phyloP scores from a whole-genome alignment of 345 rosid species.

The Salix caprea region DNA sequence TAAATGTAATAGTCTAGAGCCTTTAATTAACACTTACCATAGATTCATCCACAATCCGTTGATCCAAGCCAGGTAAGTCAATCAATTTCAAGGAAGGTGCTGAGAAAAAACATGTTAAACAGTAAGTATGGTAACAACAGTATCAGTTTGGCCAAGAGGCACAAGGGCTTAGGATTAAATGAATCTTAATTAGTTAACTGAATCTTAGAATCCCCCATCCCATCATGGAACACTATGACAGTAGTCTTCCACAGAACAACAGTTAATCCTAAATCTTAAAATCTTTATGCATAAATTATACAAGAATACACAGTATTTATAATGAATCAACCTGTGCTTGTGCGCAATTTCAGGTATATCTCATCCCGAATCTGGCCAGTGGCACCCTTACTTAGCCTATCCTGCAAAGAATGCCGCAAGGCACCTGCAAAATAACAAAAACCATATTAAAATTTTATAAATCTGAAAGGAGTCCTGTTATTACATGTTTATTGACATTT shows the following conservation, averaged over 20 bases:
- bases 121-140: neutral
- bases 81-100: constrained; percentile 92
- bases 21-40: constrained; percentile 45
- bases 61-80: constrained; percentile 97
- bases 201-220: neutral
- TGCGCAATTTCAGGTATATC: constrained; percentile 76
- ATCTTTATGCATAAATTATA: neutral
- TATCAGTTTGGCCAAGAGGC: neutral
- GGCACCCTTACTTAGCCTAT: constrained; percentile 79
- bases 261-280: neutral
- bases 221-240: neutral
- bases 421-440: constrained; percentile 44
- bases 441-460: neutral
- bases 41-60: constrained; percentile 79
- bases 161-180: neutral
- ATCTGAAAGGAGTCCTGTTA: neutral
- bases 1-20: neutral
- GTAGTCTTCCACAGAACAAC: neutral
- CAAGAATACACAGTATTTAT: neutral
- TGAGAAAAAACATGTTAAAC: constrained; percentile 23
- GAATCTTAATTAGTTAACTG: neutral
- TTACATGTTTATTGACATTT: neutral
- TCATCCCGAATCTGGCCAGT: constrained; percentile 80
- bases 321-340: constrained; percentile 69
- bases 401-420: constrained; percentile 81